Base-by-base conservation (phyloP, 495 filamentous ascomycete species). In the Ramalina intermedia region DNA sequence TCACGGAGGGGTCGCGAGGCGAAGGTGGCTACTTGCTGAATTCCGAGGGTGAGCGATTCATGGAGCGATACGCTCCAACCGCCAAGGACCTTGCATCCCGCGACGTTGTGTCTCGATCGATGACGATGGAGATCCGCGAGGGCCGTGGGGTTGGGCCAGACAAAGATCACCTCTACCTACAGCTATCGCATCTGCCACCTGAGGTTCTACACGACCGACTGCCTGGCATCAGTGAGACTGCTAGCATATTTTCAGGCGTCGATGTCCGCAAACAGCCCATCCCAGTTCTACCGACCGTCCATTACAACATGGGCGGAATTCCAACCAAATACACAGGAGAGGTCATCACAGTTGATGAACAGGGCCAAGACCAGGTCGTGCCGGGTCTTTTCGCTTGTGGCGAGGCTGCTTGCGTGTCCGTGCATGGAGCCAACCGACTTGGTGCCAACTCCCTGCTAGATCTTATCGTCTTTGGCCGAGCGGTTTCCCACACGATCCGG, bases 281-380 rank as follows among this genome's bases (percentile, higher is more conserved):
- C 60, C 90, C 90, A 48, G 91, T 96, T 55, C 75, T 96, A 49
- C 90, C 90, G 43, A 96, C 90, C 41, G 91, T 94, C 60, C 91
- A 96, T 74, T 96, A 96, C 77, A 95, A 95, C 78, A 96, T 96
- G 90, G 90, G 90, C 66, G 90, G 90, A 73, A 94, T 96, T 60
- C 90, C 90, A 41, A 96, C 90, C 51, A 85, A 85, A 59, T 96
- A 91, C 76, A 95, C 86, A 51, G 90, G 90, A 64, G 88, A 96
- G 69, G 90, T 96, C 57, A 65, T 96, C 49, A 89, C 83, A 27
- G 72, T 90, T 43, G 87, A 94, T 59, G 77, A 79, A 62, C 62
- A 65, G 37, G 91, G 90, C 55, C 79, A 88, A 44, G 90, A 96
- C 70, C 74, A 94, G 76, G 81, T 93, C 57, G 91, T 96, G 17